Evolutionary conservation across 192 early-diverging fungal genomes (phyloP).

Genomic region (Phycomyces nitens): DNA sequence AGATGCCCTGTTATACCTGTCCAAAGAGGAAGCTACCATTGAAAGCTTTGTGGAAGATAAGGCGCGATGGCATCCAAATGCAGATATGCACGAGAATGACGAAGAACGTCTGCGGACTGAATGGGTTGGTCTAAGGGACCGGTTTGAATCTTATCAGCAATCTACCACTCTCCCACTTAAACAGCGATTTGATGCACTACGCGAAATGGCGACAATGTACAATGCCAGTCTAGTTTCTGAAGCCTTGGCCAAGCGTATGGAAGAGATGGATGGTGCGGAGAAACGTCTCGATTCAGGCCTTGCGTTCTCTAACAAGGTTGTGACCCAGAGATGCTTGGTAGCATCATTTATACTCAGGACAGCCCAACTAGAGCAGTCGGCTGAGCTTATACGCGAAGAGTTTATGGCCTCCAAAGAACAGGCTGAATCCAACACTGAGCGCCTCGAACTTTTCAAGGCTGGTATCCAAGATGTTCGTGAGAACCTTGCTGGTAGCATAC

Average conservation of each 20-base stretch:
- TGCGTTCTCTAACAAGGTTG: conserved; percentile 23
- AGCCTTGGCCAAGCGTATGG: conserved; percentile 10
- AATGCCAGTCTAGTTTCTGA: conserved; percentile 8
- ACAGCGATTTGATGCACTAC: neutral
- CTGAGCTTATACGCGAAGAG: conserved; percentile 24
- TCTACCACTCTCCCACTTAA: neutral
- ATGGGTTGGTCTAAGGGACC: neutral
- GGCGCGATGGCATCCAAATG: conserved; percentile 21
- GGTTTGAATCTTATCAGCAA: conserved; percentile 13
- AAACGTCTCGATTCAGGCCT: conserved; percentile 1
- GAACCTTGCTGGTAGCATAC: conserved; percentile 4
- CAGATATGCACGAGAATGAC: neutral
- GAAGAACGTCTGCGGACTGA: conserved; percentile 5
- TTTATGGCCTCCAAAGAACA: conserved; percentile 18
- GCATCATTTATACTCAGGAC: conserved; percentile 21
- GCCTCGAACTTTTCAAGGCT: conserved; percentile 17
- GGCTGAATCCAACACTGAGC: conserved; percentile 7
- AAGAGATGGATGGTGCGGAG: neutral
- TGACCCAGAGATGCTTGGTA: conserved; percentile 17
- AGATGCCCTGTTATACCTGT: conserved; percentile 2
- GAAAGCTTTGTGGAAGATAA: conserved; percentile 21
- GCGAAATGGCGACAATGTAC: neutral
- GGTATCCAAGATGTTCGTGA: conserved; percentile 16
- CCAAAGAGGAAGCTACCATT: neutral
- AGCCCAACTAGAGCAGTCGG: conserved; percentile 21